Evolutionary conservation across 2,329 filamentous ascomycete species (phyloP).

Genomic region (Phialemonium atrogriseum): DNA sequence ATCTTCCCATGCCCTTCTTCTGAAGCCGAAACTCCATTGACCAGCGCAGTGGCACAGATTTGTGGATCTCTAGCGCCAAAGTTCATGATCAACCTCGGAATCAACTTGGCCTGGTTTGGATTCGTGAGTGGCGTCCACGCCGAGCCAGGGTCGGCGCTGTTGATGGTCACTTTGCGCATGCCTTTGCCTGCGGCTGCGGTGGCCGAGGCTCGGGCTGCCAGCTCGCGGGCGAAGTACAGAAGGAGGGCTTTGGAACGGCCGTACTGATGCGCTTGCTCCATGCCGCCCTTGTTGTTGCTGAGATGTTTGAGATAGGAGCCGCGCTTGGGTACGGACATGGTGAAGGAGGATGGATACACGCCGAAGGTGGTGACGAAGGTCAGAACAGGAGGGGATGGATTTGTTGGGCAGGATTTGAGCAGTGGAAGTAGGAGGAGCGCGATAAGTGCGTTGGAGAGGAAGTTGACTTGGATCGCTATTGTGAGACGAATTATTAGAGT

Average conservation of each 20-base stretch:
- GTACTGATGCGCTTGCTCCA: slow-evolving; percentile 28
- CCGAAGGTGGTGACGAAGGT: slow-evolving; percentile 29
- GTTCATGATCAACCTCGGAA: slow-evolving; percentile 28
- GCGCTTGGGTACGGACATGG: slow-evolving; percentile 21
- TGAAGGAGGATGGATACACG: slow-evolving; percentile 28
- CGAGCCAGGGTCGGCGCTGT: slow-evolving; percentile 28
- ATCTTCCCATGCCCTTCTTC: slow-evolving; percentile 25
- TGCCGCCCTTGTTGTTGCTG: slow-evolving; percentile 26
- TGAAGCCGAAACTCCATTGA: slow-evolving; percentile 25
- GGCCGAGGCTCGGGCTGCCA: slow-evolving; percentile 17
- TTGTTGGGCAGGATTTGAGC: slow-evolving; percentile 26
- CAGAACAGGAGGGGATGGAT: slow-evolving; percentile 23
- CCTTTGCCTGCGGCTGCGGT: too few relatives aligned
- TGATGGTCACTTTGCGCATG: slow-evolving; percentile 23
- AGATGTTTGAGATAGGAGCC: slow-evolving; percentile 25
- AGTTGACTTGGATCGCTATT: slow-evolving; percentile 27
- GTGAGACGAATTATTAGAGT: too few relatives aligned
- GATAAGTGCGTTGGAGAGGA: slow-evolving; percentile 24
- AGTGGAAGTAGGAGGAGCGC: slow-evolving; percentile 22
- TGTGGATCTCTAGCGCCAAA: slow-evolving; percentile 25
- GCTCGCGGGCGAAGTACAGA: slow-evolving; percentile 27
- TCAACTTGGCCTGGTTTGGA: slow-evolving; percentile 25
- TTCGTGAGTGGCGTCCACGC: slow-evolving; percentile 29
- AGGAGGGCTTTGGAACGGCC: slow-evolving; percentile 28
- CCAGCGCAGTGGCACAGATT: slow-evolving; percentile 26